Base-by-base conservation (phyloP, 805 yeast species). In the Schwanniomyces polymorphus region DNA sequence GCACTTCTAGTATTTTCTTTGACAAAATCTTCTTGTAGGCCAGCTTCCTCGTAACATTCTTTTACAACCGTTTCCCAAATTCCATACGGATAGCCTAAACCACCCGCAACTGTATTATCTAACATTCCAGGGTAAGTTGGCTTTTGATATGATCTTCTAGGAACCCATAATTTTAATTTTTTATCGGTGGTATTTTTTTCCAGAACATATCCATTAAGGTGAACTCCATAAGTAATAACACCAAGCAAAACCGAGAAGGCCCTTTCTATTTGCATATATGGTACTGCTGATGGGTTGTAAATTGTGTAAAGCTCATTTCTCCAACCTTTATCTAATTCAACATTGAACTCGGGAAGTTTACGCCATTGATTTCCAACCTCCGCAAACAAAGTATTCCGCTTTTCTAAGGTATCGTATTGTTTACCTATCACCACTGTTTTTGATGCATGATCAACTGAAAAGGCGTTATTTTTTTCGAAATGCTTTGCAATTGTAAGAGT, bases 41-140 rank as follows among this genome's bases (percentile, higher is more conserved):
- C 96, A 0, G 97, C 98, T 59, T 94, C 99, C 58, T 94, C 99
- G 49, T 73, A 75, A 57, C 96, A 82, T 63, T 94, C 99, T 61
- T 94, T 94, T 16, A 88, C 54, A 3, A 85, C 81, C 0, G 97
- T 92, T 40, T 89, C 96, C 59, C 73, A 68, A 2, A 83, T 70
- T 0, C 91, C 89, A 53, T 80, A 73, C 0, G 96, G 97, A 62
- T 85, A 76, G 0, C 96, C 97, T 4, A 94, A 59, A 0, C 99
- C 99, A 1, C 99, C 99, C 0, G 97, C 99, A 6, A 94, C 88
- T 0, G 96, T 90, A 63, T 91, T 92, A 63, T 94, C 99, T 33
- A 91, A 76, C 87, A 82, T 86, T 0, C 88, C 86, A 0, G 99
- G 98, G 69, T 81, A 92, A 0, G 99, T 94, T 14, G 85, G 85